Evolutionary conservation across 1,284 basidiomycete species (phyloP), one percentile per base, ranked within the genome.

Genomic region (Irpex sp.): DNA sequence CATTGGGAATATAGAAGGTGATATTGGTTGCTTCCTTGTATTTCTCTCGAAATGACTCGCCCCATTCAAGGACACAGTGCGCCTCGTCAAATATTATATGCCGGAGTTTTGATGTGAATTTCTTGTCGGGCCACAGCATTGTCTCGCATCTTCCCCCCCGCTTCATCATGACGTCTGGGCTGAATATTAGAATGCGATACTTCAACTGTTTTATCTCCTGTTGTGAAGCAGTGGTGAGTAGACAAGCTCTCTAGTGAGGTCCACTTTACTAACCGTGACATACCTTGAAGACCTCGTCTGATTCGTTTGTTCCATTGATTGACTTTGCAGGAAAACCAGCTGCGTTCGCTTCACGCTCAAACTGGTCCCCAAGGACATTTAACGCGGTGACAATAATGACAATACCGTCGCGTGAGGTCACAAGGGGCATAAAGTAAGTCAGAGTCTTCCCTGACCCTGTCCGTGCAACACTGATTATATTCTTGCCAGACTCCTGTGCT

Each of bases 31-130:
- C 38, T 57, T 74, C 54, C 9, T 62, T 61, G 67, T 74, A 79
- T 62, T 77, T 72, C 5, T 65, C 68, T 2, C 72, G 68, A 63
- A 79, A 78, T 0, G 49, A 38, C n/a, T 7, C 5, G 7, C 75
- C 75, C 78, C 77, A 79, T 52, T 71, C 62, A 47, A 69, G 74
- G 47, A 77, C 69, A 62, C 76, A 78, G 54, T 80, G 77, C 0
- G 62, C 77, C 66, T 80, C 75, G 63, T 79, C 77, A 58, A 75
- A 73, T 0, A 73, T 65, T 13, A 79, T 54, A 62, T 66, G 70
- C 5, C 74, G 34, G 1, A 79, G 38, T 2, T 58, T 38, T 2
- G 44, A 60, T 13, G 65, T 67, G 55, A 79, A 72, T 1, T 57
- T 56, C 0, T 64, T 37, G 4, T 71, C 70, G 6, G 38, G 38